These are phyloP conservation scores for Aplosporella prunicola DNA, from an alignment of 2,329 filamentous ascomycete genomes.

Conservation along the genomic window DNA sequence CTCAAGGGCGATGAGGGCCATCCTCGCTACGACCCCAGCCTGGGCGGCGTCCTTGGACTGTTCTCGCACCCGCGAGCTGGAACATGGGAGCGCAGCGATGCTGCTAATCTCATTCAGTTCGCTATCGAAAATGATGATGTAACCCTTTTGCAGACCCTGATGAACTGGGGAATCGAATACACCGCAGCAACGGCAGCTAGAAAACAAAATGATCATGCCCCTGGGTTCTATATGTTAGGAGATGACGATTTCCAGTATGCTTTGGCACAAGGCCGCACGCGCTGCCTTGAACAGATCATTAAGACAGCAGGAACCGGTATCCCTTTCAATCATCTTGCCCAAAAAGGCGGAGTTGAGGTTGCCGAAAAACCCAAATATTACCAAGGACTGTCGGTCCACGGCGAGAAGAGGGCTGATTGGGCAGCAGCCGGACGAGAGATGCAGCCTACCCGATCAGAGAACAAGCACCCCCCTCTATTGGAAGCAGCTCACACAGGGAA, in stretches of 20 bases:
- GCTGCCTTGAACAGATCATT: slow-evolving; percentile 56
- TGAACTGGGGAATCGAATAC: slow-evolving; percentile 14
- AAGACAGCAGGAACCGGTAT: slow-evolving; percentile 58
- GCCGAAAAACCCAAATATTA: slow-evolving; percentile 62
- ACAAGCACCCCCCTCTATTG: slow-evolving; percentile 49
- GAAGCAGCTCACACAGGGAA: slow-evolving; percentile 48
- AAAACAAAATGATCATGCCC: slow-evolving; percentile 14
- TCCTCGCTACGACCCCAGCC: slow-evolving; percentile 5
- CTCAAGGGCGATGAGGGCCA: background rate
- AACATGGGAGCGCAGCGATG: background rate
- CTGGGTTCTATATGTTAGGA: slow-evolving; percentile 14
- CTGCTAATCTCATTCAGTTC: slow-evolving; percentile 19
- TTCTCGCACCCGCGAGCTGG: slow-evolving; percentile 3
- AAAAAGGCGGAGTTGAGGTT: slow-evolving; percentile 54
- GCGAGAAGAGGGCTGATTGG: slow-evolving; percentile 68
- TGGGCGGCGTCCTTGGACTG: slow-evolving; percentile 10
- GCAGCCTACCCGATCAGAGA: slow-evolving; percentile 11
- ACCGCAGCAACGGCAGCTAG: slow-evolving; percentile 9
- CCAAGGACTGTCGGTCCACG: slow-evolving; percentile 66
- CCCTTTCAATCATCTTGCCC: slow-evolving; percentile 56
- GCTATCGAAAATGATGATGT: slow-evolving; percentile 21
- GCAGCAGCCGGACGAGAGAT: slow-evolving; percentile 49
- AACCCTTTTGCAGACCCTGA: slow-evolving; percentile 15
- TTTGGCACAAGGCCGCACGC: slow-evolving; percentile 39
- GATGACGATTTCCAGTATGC: slow-evolving; percentile 30